phyloP scores from a whole-genome alignment of 139 green algal species.

The Chlamydomonas asymmetrica region DNA sequence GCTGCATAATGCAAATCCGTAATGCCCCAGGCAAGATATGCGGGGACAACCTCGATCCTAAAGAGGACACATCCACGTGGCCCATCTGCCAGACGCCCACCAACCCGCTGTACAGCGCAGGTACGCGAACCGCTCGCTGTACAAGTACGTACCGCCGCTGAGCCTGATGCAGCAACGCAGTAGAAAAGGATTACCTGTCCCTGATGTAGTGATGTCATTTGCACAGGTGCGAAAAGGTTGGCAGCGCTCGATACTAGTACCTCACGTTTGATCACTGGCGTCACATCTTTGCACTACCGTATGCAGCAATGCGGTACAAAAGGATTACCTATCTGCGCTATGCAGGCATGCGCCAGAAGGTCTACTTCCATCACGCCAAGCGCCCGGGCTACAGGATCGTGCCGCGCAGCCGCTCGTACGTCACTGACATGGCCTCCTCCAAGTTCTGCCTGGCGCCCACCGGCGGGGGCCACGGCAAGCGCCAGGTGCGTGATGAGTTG shows the following conservation, averaged over 20 bases:
- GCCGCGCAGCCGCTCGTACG: slow-evolving; percentile 24
- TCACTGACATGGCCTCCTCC: slow-evolving; percentile 33
- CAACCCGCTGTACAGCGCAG: slow-evolving; percentile 51
- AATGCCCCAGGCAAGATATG: slow-evolving; percentile 49
- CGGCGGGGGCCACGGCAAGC: slow-evolving; percentile 44
- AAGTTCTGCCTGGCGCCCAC: slow-evolving; percentile 48
- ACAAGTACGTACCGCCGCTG: too few species aligned
- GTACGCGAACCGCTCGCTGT: slow-evolving; percentile 17
- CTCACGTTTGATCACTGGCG: too few species aligned
- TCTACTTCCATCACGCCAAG: slow-evolving; percentile 37
- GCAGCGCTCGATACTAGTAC: too few species aligned
- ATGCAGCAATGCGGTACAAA: too few species aligned
- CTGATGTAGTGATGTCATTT: too few species aligned
- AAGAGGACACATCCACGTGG: not conserved
- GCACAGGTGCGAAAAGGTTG: too few species aligned
- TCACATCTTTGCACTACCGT: too few species aligned
- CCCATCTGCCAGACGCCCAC: slow-evolving; percentile 43
- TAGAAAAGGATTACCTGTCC: too few species aligned
- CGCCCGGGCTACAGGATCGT: slow-evolving; percentile 35
- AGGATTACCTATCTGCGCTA: too few species aligned
- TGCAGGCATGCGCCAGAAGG: slow-evolving; percentile 41
- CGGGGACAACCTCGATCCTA: slow-evolving; percentile 44
- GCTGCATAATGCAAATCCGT: too few species aligned
- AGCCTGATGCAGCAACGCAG: not conserved
- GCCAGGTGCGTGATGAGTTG: slow-evolving; percentile 17